phyloP scores from a whole-genome alignment of 495 filamentous ascomycete genomes.

The Podospora pseudocomata region DNA sequence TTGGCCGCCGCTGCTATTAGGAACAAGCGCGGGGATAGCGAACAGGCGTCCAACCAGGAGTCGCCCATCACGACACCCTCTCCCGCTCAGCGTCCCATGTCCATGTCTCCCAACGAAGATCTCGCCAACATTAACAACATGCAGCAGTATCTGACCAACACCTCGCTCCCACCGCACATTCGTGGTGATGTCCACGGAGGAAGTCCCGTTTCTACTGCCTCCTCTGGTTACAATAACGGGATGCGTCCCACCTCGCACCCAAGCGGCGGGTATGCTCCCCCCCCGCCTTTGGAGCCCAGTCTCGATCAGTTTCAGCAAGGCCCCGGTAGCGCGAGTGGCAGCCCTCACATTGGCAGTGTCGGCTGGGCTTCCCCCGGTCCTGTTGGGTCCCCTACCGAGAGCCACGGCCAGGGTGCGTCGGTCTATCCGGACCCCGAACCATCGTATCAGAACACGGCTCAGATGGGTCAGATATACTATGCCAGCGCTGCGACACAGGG shows the following conservation, averaged over 20 bases:
- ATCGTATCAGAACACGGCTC: constrained; percentile 50
- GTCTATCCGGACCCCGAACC: constrained; percentile 65
- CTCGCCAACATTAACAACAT: constrained; percentile 70
- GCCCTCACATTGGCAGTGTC: constrained; percentile 67
- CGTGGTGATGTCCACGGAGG: constrained; percentile 67
- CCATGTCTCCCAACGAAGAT: constrained; percentile 75
- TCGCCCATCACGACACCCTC: constrained; percentile 88
- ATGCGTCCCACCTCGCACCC: constrained; percentile 73
- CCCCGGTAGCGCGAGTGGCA: constrained; percentile 60
- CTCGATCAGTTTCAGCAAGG: constrained; percentile 65
- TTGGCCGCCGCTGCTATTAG: constrained; percentile 53
- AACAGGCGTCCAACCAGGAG: constrained; percentile 71
- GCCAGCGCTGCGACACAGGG: constrained; percentile 51
- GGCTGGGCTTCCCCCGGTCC: constrained; percentile 74
- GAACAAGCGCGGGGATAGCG: constrained; percentile 61
- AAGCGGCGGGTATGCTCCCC: constrained; percentile 65
- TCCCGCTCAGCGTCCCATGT: constrained; percentile 68
- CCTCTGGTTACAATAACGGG: constrained; percentile 58
- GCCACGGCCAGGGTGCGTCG: constrained; percentile 53
- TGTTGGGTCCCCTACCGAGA: constrained; percentile 62
- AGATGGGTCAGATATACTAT: constrained; percentile 60
- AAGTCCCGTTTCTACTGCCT: constrained; percentile 60
- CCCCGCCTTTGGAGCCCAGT: constrained; percentile 83
- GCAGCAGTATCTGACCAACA: constrained; percentile 62
- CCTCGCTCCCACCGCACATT: constrained; percentile 76